Conservation (phyloP, 2,329 filamentous ascomycete species). For the Microdochium bolleyi region DNA sequence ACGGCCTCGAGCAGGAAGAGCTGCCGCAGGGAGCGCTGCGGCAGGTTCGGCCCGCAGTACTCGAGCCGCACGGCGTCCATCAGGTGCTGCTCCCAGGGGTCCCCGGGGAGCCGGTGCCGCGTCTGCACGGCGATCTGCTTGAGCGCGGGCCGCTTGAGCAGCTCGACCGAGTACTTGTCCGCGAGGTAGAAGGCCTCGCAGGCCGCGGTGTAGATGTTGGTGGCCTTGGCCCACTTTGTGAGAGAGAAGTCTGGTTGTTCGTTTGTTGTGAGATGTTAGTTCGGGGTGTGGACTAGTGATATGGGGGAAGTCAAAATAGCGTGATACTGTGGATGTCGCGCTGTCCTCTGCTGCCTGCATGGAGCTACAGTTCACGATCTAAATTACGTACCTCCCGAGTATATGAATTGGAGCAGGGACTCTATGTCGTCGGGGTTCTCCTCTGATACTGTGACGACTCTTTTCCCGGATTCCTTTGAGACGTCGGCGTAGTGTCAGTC, state of each 20-base stretch:
- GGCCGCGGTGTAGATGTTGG: not conserved
- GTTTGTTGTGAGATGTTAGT: not conserved
- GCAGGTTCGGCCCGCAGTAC: not conserved
- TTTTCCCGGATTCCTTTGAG: not conserved
- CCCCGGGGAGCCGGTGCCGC: not conserved
- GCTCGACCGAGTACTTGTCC: not conserved
- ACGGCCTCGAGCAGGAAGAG: not conserved
- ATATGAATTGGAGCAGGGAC: not conserved
- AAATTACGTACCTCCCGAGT: not conserved
- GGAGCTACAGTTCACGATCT: no score
- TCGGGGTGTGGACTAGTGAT: no score
- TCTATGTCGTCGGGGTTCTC: not conserved
- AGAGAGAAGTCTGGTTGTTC: not conserved
- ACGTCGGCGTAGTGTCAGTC: not conserved
- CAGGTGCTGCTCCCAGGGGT: not conserved
- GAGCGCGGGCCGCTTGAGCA: not conserved
- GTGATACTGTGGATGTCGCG: no score
- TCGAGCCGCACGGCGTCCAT: not conserved
- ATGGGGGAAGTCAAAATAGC: no score
- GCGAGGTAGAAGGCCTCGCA: not conserved
- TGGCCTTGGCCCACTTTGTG: not conserved
- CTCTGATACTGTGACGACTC: not conserved
- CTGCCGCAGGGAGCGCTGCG: not conserved
- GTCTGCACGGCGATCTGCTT: not conserved
- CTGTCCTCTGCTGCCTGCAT: no score